These are phyloP conservation scores for Nicotiana undulata DNA, from an alignment of 257 asterid species.

Conservation along the genomic window DNA sequence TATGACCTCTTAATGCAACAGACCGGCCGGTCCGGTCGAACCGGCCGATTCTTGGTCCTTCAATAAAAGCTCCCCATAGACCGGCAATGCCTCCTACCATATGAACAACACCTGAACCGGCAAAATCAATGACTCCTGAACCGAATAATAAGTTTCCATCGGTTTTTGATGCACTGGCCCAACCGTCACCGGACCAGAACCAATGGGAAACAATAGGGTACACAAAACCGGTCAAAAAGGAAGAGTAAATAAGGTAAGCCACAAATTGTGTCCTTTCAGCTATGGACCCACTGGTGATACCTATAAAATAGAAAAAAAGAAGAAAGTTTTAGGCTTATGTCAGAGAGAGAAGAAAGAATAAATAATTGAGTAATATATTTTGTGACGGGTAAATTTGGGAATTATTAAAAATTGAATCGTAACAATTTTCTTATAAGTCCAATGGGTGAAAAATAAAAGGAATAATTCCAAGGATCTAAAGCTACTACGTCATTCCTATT, in stretches of 20 bases:
- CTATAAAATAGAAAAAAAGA: background rate
- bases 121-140: constrained; percentile 81
- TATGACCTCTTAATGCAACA: constrained; percentile 62
- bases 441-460: background rate
- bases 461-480: background rate
- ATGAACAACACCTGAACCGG: constrained; percentile 92
- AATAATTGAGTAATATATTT: background rate
- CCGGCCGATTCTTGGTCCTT: constrained; percentile 85
- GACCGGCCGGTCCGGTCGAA: constrained; percentile 75
- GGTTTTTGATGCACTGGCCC: constrained; percentile 66
- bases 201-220: constrained; percentile 86
- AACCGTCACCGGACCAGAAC: constrained; percentile 84
- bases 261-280: constrained; percentile 90
- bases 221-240: constrained; percentile 78
- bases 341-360: background rate
- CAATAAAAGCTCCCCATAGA: constrained; percentile 63
- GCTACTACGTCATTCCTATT: background rate
- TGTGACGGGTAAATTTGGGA: background rate
- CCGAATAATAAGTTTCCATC: constrained; percentile 40
- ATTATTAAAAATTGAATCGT: background rate
- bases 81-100: constrained; percentile 96
- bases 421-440: background rate
- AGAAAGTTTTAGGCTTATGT: background rate
- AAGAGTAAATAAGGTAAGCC: constrained; percentile 63
- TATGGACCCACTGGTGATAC: constrained; percentile 75